Base-by-base conservation (phyloP, 2,329 filamentous ascomycete species). In the Pseudogymnoascus sp. region DNA sequence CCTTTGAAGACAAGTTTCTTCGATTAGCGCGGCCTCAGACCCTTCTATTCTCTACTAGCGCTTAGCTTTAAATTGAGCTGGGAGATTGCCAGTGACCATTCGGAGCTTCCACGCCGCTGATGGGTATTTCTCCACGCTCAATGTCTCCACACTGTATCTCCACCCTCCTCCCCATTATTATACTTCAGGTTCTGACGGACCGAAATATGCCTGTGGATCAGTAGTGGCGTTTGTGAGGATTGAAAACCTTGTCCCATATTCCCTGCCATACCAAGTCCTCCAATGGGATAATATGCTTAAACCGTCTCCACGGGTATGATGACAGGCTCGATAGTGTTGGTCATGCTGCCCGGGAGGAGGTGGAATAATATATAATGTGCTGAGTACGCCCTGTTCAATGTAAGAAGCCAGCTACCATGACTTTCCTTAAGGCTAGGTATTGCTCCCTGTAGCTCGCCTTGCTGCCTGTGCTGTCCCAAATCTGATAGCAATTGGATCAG, bases 161-260 rank as follows among this genome's bases (percentile, higher is more conserved):
- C 23, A 53, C 47, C 14, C 25, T 53, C 21, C 3, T 53, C 25
- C 47, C 23, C 47, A 31, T 16, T 31, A 31, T 31, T 31, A 28
- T 31, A 53, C 25, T 31, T 53, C 47, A 31, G 47, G 23, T 12
- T 31, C 47, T 31, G 47, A 53, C n/a, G 47, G 47, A 31, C 65
- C 50, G n/a, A 67, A 65, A 53, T 62, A 67, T 23, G 40, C 62
- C 59, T 66, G 63, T 14, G 67, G 59, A 53, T 37, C 25, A 14
- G 66, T 35, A 23, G 67, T 56, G 44, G 67, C 35, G 18, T 60
- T 66, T 35, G 66, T 66, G 12, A 66, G 44, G 11, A 40, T 28
- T 33, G 67, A 47, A 14, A 68, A 65, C 16, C 61, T 21, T 10
- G 47, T 44, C 3, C 47, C 47, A 16, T 16, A 31, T 31, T 31